These are phyloP conservation scores for Ceratorhiza oryzae-sativae DNA, from an alignment of 1,284 basidiomycete species.

Conservation along the genomic window DNA sequence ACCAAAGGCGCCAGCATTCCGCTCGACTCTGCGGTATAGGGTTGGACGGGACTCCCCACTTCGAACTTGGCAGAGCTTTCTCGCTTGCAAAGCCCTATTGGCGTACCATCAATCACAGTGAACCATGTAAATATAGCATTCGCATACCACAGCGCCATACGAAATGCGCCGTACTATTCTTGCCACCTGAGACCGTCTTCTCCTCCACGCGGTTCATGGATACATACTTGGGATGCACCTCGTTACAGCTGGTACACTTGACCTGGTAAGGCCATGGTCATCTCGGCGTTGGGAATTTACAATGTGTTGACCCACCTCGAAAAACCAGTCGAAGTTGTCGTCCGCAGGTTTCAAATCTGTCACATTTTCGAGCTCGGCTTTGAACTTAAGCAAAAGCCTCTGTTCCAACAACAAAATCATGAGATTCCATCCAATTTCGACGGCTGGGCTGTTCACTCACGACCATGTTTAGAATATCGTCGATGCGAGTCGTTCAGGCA, in stretches of 20 bases:
- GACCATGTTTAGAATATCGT: conserved; percentile 3
- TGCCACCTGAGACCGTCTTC: conserved; percentile 66
- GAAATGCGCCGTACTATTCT: conserved; percentile 72
- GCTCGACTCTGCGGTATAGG: conserved; percentile 66
- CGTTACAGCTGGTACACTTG: conserved; percentile 78
- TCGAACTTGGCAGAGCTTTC: conserved; percentile 80
- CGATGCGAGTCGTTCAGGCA: background rate
- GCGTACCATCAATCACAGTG: background rate
- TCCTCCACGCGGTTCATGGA: conserved; percentile 73
- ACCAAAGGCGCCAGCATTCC: conserved; percentile 66
- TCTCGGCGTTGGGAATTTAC: background rate
- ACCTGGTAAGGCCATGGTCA: conserved; percentile 58
- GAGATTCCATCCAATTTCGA: background rate
- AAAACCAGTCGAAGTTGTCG: conserved; percentile 77
- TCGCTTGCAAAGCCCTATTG: conserved; percentile 64
- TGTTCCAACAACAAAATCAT: background rate
- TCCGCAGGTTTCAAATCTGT: conserved; percentile 67
- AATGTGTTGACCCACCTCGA: conserved; percentile 59
- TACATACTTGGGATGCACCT: conserved; percentile 72
- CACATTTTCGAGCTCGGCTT: conserved; percentile 77
- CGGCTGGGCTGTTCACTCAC: background rate
- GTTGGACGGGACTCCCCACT: conserved; percentile 52
- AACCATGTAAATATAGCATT: background rate
- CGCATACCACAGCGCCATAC: conserved; percentile 72
- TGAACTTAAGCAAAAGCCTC: conserved; percentile 39